A percentile compares a stretch with the other conserved stretches of the same genome.
Evolutionary conservation across 345 rosid species (phyloP).

Genomic region (Draba incana): DNA sequence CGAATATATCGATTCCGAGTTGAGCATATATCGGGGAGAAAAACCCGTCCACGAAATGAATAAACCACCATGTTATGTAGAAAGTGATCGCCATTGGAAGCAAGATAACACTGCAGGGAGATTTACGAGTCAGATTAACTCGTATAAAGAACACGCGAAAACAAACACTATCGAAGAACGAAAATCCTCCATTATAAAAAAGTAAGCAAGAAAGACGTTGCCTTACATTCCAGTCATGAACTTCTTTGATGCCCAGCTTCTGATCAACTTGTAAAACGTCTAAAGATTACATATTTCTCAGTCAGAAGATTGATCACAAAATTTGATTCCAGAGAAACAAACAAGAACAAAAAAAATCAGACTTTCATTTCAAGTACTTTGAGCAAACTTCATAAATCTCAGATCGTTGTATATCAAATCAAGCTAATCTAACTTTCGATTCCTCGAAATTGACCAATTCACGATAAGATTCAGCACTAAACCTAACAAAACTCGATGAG

Average conservation of each 20-base stretch:
- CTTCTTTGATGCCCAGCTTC: constrained; percentile 99
- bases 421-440: constrained; percentile 14
- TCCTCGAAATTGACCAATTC: constrained; percentile 16
- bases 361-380: neutral
- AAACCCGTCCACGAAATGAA: constrained; percentile 97
- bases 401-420: constrained; percentile 6
- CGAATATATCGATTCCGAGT: constrained; percentile 91
- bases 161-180: neutral
- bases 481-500: neutral
- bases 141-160: constrained; percentile 1
- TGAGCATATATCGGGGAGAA: constrained; percentile 96
- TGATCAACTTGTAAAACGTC: constrained; percentile 85
- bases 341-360: no score
- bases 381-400: neutral
- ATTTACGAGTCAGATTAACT: constrained; percentile 39
- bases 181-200: neutral
- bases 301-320: neutral
- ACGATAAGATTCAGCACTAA: neutral
- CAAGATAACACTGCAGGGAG: constrained; percentile 81
- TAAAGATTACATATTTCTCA: constrained; percentile 24
- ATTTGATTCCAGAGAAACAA: neutral
- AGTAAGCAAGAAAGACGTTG: constrained; percentile 22
- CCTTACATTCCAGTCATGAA: constrained; percentile 97
- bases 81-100: constrained; percentile 95
- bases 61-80: constrained; percentile 99